These are phyloP conservation scores for Aspergillus floridensis DNA, from an alignment of 2,329 filamentous ascomycete species.

Conservation along the genomic window DNA sequence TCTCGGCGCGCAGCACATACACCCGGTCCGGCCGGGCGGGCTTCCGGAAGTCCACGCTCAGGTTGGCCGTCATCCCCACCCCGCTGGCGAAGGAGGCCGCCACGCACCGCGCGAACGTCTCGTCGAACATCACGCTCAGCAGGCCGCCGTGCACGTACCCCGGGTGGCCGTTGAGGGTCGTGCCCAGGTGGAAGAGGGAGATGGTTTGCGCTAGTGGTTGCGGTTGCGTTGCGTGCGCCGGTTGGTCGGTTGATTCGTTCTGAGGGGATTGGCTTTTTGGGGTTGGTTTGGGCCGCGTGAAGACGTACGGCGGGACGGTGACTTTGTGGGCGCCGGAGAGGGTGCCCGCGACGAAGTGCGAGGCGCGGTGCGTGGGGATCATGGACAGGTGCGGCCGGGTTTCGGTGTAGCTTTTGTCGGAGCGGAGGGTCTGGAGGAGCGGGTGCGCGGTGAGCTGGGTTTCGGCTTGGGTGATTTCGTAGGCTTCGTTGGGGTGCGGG, in stretches of 20 bases:
- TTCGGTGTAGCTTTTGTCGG: constrained; percentile 64
- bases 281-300: constrained; percentile 11
- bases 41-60: constrained; percentile 37
- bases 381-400: constrained; percentile 83
- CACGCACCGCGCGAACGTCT: constrained; percentile 37
- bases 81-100: constrained; percentile 33
- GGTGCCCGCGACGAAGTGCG: constrained; percentile 77
- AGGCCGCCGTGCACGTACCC: constrained; percentile 38
- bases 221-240: background rate
- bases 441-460: constrained; percentile 53
- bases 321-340: constrained; percentile 71
- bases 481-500: background rate
- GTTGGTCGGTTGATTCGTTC: background rate
- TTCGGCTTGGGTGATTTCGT: constrained; percentile 44
- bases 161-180: constrained; percentile 34
- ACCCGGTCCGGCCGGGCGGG: constrained; percentile 32
- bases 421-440: constrained; percentile 64
- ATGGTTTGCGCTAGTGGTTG: constrained; percentile 11
- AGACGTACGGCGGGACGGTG: constrained; percentile 67
- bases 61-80: constrained; percentile 37
- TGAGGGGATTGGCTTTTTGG: background rate
- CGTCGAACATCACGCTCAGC: constrained; percentile 35
- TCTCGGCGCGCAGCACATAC: constrained; percentile 34
- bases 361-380: constrained; percentile 61
- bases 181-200: constrained; percentile 34